A percentile compares a stretch with the other conserved stretches of the same genome.
Conservation (phyloP, 169 alveolate species). For the Plasmodium blacklocki region DNA sequence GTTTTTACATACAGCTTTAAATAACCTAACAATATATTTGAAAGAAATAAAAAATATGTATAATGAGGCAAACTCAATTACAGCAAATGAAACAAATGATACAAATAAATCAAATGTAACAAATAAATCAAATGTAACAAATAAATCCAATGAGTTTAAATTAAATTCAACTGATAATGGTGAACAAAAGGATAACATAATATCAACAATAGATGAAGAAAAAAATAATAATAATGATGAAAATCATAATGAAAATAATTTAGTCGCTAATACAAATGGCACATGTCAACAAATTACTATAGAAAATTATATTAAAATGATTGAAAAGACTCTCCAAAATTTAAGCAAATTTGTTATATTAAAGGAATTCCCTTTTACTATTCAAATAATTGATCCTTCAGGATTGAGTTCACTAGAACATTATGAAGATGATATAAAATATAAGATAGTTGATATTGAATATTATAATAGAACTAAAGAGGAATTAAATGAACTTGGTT, state of each 20-base stretch:
- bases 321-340: slow-evolving; percentile 38
- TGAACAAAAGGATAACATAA: neutral
- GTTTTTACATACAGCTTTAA: slow-evolving; percentile 57
- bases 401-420: slow-evolving; percentile 92
- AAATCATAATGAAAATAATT: neutral
- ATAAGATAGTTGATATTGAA: slow-evolving; percentile 83
- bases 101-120: neutral
- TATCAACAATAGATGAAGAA: neutral
- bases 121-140: neutral
- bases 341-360: slow-evolving; percentile 24
- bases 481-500: slow-evolving; percentile 89
- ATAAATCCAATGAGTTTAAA: neutral
- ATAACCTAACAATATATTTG: slow-evolving; percentile 75
- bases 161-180: neutral
- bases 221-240: neutral
- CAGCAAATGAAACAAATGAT: neutral
- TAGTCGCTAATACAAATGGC: neutral
- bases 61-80: slow-evolving; percentile 32
- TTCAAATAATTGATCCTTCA: slow-evolving; percentile 94
- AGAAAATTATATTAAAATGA: slow-evolving; percentile 67
- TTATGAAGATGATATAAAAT: slow-evolving; percentile 65
- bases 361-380: slow-evolving; percentile 87
- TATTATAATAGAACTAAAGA: slow-evolving; percentile 85
- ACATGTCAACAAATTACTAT: slow-evolving; percentile 48
- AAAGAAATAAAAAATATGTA: slow-evolving; percentile 51